These are phyloP conservation scores for Boechera stricta DNA, from an alignment of 345 rosid genomes.

Conservation along the genomic window DNA sequence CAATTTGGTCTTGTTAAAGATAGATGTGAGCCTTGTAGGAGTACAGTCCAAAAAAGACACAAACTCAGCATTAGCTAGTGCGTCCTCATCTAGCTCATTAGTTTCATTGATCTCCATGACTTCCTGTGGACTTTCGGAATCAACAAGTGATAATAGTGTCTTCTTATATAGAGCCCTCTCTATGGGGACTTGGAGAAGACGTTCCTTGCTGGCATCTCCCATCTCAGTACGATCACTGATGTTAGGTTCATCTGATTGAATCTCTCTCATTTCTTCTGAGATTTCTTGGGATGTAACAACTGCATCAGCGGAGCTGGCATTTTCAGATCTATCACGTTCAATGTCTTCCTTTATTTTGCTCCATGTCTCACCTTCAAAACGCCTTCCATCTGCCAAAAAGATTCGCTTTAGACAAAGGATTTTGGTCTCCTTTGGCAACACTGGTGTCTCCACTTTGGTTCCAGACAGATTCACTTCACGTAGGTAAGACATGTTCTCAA, in stretches of 20 bases:
- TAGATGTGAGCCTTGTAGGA: constrained; percentile 42
- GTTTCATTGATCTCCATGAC: constrained; percentile 51
- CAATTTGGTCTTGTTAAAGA: constrained; percentile 34
- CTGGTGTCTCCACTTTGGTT: constrained; percentile 47
- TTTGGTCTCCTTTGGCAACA: constrained; percentile 22
- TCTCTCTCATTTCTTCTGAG: background rate
- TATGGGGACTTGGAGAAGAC: constrained; percentile 8
- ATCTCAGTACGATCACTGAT: constrained; percentile 4
- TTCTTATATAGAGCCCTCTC: background rate
- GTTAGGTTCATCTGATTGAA: background rate
- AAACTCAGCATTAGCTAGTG: constrained; percentile 38
- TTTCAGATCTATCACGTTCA: background rate
- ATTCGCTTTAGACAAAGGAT: constrained; percentile 39
- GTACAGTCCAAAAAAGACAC: constrained; percentile 44
- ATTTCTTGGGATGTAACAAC: constrained; percentile 25
- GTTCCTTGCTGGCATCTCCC: constrained; percentile 10
- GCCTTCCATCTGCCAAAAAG: constrained; percentile 31
- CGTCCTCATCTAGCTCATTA: constrained; percentile 30
- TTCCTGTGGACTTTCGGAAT: background rate
- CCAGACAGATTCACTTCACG: constrained; percentile 45
- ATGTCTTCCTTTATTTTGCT: too few relatives aligned
- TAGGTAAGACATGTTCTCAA: constrained; percentile 47
- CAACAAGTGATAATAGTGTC: constrained; percentile 25
- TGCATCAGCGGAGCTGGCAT: constrained; percentile 19
- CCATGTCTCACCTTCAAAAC: constrained; percentile 14